These are phyloP conservation scores for Populus euphratica DNA, from an alignment of 345 rosid species.

Conservation along the genomic window DNA sequence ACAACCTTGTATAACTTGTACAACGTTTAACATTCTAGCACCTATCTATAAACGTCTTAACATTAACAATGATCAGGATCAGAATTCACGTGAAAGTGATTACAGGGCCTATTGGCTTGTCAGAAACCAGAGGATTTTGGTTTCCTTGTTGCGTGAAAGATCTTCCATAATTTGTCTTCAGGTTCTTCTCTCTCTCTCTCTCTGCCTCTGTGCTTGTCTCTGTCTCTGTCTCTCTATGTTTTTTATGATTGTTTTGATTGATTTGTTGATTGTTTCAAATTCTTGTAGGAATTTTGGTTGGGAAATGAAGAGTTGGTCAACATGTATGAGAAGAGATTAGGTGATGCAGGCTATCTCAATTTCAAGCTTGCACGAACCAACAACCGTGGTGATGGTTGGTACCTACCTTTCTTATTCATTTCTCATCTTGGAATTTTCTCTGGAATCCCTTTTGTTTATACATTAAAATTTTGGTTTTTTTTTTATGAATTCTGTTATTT, in stretches of 20 bases:
- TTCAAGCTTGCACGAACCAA: constrained; percentile 84
- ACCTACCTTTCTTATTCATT: not conserved
- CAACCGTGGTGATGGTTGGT: constrained; percentile 90
- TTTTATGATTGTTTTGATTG: not conserved
- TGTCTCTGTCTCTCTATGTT: not conserved
- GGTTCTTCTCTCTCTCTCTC: constrained; percentile 35
- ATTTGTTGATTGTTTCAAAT: constrained; percentile 2
- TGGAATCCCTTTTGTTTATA: not conserved
- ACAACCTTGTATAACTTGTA: constrained; percentile 76
- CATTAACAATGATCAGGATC: constrained; percentile 26
- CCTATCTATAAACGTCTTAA: constrained; percentile 80
- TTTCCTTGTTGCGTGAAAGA: constrained; percentile 70
- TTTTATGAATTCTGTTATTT: not conserved
- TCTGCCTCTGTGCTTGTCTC: not conserved
- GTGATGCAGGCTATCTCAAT: constrained; percentile 75
- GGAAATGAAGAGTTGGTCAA: constrained; percentile 84
- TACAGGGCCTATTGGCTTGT: constrained; percentile 59
- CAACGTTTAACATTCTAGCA: constrained; percentile 83
- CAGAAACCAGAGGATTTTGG: constrained; percentile 76
- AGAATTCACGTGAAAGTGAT: constrained; percentile 74
- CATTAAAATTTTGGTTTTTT: not conserved
- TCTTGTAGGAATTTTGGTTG: constrained; percentile 79
- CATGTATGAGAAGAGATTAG: constrained; percentile 77
- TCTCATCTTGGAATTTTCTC: not conserved
- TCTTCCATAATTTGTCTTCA: constrained; percentile 89